Evolutionary conservation across 2,329 filamentous ascomycete species (phyloP).

Genomic region (Sporothrix schenckii): DNA sequence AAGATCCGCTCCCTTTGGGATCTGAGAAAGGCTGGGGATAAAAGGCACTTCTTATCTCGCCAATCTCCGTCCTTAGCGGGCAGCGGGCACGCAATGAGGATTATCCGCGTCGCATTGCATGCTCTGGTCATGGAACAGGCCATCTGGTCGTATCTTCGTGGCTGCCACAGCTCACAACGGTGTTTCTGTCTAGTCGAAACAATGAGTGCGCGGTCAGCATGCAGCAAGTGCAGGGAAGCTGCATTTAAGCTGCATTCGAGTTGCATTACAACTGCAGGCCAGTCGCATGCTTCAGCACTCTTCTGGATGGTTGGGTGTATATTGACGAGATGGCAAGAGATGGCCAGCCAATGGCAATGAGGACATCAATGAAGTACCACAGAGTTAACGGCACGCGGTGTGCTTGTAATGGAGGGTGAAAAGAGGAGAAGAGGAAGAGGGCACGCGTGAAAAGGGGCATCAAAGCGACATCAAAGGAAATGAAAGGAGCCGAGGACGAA

Average conservation of each 20-base stretch:
- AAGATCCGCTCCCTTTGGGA: background rate
- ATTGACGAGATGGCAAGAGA: slow-evolving; percentile 6
- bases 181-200: background rate
- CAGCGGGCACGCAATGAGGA: background rate
- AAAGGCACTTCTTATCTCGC: background rate
- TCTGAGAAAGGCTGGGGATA: slow-evolving; percentile 4
- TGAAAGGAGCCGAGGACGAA: background rate
- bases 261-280: slow-evolving; percentile 13
- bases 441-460: background rate
- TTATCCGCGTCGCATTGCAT: background rate
- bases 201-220: background rate
- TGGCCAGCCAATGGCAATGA: slow-evolving; percentile 9
- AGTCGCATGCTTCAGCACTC: slow-evolving; percentile 9
- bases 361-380: background rate
- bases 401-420: slow-evolving; percentile 19
- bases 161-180: background rate
- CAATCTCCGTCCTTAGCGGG: slow-evolving; percentile 16
- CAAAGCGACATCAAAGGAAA: too few relatives aligned
- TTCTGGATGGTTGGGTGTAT: background rate
- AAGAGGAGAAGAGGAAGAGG: slow-evolving; percentile 25
- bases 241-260: background rate
- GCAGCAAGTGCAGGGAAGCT: slow-evolving; percentile 19
- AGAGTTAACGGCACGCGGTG: background rate
- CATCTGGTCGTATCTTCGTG: slow-evolving; percentile 1
- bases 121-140: background rate